Percentiles rank a stretch among this genome's conserved stretches.
These are phyloP conservation scores for Phytophthora idaei DNA, from an alignment of 352 stramenopile species.

Conservation along the genomic window DNA sequence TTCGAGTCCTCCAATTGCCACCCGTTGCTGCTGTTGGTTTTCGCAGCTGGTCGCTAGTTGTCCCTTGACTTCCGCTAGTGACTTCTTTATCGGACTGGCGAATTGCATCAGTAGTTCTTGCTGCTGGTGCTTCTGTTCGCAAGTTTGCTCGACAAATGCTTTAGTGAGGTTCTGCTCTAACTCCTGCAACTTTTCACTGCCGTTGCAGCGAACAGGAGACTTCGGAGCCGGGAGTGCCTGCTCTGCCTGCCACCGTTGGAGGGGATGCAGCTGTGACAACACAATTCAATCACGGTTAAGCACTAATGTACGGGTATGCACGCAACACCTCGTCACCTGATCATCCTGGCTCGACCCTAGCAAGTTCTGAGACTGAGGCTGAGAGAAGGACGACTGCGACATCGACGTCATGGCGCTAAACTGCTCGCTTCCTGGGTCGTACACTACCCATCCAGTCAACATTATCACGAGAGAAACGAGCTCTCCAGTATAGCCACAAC, in stretches of 20 bases:
- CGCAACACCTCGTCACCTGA: conserved; percentile 25
- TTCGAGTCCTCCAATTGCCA: conserved; percentile 17
- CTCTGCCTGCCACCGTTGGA: conserved; percentile 30
- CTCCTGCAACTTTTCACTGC: conserved; percentile 20
- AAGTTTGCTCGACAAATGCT: conserved; percentile 20
- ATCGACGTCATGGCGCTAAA: conserved; percentile 44
- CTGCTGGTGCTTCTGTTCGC: conserved; percentile 28
- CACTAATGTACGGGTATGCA: not conserved
- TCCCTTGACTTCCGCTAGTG: conserved; percentile 23
- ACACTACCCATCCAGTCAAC: conserved; percentile 15
- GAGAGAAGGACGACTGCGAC: conserved; percentile 51
- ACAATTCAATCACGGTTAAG: not conserved
- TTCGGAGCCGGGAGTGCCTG: conserved; percentile 2
- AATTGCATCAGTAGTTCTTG: conserved; percentile 22
- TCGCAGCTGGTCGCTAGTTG: conserved; percentile 10
- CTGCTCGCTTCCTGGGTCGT: conserved; percentile 35
- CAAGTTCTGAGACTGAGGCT: conserved; percentile 43
- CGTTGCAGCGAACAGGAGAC: conserved; percentile 5
- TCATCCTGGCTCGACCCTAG: conserved; percentile 37
- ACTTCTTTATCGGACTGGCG: conserved; percentile 28
- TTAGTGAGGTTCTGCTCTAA: conserved; percentile 21
- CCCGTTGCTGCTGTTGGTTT: conserved; percentile 16
- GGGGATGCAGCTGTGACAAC: conserved; percentile 19
- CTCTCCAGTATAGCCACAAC: not conserved
- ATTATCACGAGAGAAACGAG: not conserved